These are phyloP conservation scores for Linderniella brevidens DNA, from an alignment of 257 asterid genomes.

Conservation along the genomic window DNA sequence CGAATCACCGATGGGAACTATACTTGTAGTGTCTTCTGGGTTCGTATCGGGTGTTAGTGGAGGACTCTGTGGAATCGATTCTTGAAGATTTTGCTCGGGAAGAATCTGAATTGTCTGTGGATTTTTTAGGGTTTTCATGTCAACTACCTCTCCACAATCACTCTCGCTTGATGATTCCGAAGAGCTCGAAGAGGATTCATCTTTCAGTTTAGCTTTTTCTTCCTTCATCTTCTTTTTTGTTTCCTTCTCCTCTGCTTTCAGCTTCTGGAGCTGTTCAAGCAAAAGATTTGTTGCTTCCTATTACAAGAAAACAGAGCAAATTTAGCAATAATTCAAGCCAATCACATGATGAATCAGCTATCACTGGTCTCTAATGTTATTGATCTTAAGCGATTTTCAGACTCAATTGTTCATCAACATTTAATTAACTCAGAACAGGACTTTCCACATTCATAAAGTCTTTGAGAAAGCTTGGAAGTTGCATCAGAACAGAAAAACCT, in stretches of 20 bases:
- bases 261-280: conserved; percentile 34
- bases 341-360: neutral
- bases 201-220: conserved; percentile 25
- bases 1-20: conserved; percentile 1
- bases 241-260: conserved; percentile 31
- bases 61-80: neutral
- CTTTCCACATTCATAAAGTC: too few species aligned
- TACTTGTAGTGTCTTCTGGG: neutral
- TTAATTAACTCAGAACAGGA: too few species aligned
- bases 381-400: neutral
- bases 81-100: conserved; percentile 7
- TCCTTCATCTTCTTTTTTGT: conserved; percentile 26
- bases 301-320: too few species aligned
- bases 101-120: conserved; percentile 5
- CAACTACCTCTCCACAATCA: conserved; percentile 33
- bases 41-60: neutral
- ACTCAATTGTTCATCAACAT: too few species aligned
- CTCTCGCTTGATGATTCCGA: conserved; percentile 44
- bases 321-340: neutral
- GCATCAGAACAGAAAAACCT: too few species aligned
- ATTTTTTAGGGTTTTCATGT: conserved; percentile 18
- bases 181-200: conserved; percentile 30
- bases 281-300: conserved; percentile 53
- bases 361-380: neutral
- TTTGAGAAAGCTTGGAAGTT: too few species aligned